These are phyloP conservation scores for Malus domestica DNA, from an alignment of 306 rosid species.

Conservation along the genomic window DNA sequence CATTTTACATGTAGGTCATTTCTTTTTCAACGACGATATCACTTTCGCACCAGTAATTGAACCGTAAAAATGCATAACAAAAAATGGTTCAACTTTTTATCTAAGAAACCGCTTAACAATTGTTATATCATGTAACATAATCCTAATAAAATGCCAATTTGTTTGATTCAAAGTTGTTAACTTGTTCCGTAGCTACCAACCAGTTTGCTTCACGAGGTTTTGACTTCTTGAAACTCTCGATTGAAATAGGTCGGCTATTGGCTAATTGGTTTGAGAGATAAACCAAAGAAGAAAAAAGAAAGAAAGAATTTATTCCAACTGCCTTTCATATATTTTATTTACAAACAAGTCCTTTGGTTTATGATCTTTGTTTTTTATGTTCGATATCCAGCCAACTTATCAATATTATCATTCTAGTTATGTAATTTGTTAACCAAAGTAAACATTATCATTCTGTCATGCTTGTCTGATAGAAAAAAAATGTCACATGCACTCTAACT, in stretches of 20 bases:
- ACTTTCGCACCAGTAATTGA: too few species aligned
- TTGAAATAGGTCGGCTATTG: neutral
- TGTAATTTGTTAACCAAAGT: too few species aligned
- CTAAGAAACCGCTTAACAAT: too few species aligned
- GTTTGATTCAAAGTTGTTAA: too few species aligned
- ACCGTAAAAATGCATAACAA: too few species aligned
- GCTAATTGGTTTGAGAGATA: neutral
- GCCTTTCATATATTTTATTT: neutral
- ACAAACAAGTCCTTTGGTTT: neutral
- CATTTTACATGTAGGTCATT: too few species aligned
- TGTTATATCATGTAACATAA: too few species aligned
- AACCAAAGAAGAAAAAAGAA: neutral
- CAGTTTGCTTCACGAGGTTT: neutral
- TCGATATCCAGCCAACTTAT: neutral
- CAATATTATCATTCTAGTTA: neutral
- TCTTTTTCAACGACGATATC: too few species aligned
- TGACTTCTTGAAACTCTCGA: neutral
- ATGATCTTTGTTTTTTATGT: neutral
- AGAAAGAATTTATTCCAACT: neutral
- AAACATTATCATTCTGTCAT: neutral
- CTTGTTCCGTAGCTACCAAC: neutral
- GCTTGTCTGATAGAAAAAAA: conserved; percentile 2
- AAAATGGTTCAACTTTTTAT: too few species aligned
- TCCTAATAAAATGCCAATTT: too few species aligned
- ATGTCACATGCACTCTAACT: conserved; percentile 2